Conservation (phyloP, 306 rosid species). For the Vigna trinervia region DNA sequence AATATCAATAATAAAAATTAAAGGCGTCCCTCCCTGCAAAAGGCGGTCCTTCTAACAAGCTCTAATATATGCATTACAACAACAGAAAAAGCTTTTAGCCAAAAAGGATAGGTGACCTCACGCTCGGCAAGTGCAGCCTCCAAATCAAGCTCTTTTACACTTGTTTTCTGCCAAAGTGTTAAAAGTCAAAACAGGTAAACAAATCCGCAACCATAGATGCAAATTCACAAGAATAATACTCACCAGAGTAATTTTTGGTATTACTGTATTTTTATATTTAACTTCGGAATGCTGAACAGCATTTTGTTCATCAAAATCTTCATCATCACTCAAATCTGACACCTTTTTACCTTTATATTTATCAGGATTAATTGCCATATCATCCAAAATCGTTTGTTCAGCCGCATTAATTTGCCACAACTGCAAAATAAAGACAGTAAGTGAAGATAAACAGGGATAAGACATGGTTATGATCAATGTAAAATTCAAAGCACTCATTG, state of each 20-base stretch:
- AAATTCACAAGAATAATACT: slow-evolving; percentile 44
- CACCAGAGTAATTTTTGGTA: slow-evolving; percentile 81
- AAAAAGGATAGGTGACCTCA: slow-evolving; percentile 61
- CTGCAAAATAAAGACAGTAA: slow-evolving; percentile 57
- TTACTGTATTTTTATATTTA: slow-evolving; percentile 62
- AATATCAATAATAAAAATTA: slow-evolving; percentile 17
- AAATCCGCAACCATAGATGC: slow-evolving; percentile 39
- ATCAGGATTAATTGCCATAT: slow-evolving; percentile 78
- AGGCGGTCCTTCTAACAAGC: slow-evolving; percentile 22
- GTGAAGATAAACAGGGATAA: slow-evolving; percentile 29
- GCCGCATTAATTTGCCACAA: slow-evolving; percentile 96
- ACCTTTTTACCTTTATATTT: slow-evolving; percentile 77
- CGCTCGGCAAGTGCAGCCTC: slow-evolving; percentile 91
- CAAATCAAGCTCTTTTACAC: slow-evolving; percentile 90
- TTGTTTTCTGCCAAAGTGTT: slow-evolving; percentile 74
- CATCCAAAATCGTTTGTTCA: slow-evolving; percentile 88
- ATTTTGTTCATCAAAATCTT: slow-evolving; percentile 81
- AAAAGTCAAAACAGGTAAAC: slow-evolving; percentile 42
- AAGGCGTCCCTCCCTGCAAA: neutral
- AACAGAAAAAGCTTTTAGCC: slow-evolving; percentile 15
- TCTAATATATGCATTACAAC: slow-evolving; percentile 17
- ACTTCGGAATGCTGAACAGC: slow-evolving; percentile 72
- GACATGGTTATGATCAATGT: slow-evolving; percentile 18
- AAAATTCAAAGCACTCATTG: slow-evolving; percentile 6
- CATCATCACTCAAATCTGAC: slow-evolving; percentile 73